Percentiles rank a stretch among this genome's conserved stretches.
phyloP scores from a whole-genome alignment of 306 rosid genomes.

The barrel medic (Medicago truncatula) region DNA sequence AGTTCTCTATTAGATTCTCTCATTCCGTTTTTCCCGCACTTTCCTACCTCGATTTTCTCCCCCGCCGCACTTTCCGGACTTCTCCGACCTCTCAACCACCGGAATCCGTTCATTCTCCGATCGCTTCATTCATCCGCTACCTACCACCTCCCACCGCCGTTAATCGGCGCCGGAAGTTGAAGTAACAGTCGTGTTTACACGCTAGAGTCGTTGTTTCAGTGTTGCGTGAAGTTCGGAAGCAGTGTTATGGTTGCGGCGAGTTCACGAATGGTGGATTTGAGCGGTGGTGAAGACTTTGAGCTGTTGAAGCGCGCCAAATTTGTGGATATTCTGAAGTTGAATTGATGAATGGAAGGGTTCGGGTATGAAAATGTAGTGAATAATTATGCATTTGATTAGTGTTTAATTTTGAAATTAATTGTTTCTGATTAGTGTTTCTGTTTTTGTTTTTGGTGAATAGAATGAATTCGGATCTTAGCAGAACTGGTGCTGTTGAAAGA shows the following conservation, averaged over 20 bases:
- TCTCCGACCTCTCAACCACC: slow-evolving; percentile 52
- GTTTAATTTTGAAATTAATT: slow-evolving; percentile 56
- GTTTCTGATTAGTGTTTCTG: slow-evolving; percentile 47
- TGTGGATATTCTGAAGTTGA: slow-evolving; percentile 41
- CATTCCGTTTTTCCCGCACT: slow-evolving; percentile 62
- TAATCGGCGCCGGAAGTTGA: slow-evolving; percentile 16
- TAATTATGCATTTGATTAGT: slow-evolving; percentile 48
- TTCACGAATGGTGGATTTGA: slow-evolving; percentile 65
- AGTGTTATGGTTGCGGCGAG: slow-evolving; percentile 35
- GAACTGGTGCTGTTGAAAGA: slow-evolving; percentile 86
- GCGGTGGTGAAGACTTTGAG: slow-evolving; percentile 51
- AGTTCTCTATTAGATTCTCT: slow-evolving; percentile 57
- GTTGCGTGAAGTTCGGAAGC: slow-evolving; percentile 45
- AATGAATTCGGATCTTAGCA: slow-evolving; percentile 90
- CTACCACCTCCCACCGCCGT: slow-evolving; percentile 27
- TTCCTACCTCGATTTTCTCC: slow-evolving; percentile 53
- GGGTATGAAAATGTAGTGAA: slow-evolving; percentile 64
- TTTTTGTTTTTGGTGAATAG: slow-evolving; percentile 54
- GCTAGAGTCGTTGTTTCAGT: background rate
- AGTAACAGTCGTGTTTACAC: background rate
- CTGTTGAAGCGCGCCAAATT: slow-evolving; percentile 46
- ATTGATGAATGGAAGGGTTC: slow-evolving; percentile 74
- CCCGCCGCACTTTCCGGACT: slow-evolving; percentile 47
- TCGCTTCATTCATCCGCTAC: slow-evolving; percentile 47
- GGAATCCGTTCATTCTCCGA: slow-evolving; percentile 54